These are phyloP conservation scores for Grigorovia yakushimaensis DNA, from an alignment of 805 yeast species.

Conservation along the genomic window DNA sequence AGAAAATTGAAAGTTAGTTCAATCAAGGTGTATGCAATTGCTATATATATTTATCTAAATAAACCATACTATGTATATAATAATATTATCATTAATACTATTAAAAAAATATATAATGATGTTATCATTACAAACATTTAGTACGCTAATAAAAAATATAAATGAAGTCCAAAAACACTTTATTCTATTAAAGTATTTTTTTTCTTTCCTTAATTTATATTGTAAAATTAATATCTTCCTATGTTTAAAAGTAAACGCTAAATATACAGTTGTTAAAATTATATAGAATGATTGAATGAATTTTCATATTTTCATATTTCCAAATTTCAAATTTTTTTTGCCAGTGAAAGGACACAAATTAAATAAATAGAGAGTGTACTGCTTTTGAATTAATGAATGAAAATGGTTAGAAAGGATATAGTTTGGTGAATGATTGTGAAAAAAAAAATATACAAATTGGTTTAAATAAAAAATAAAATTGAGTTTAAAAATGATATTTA, in stretches of 20 bases:
- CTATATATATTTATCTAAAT: too few relatives aligned
- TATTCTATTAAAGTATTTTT: too few relatives aligned
- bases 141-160: too few relatives aligned
- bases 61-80: too few relatives aligned
- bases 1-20: too few relatives aligned
- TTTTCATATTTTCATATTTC: background rate
- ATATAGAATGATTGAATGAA: constrained; percentile 12
- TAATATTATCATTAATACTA: too few relatives aligned
- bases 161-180: too few relatives aligned
- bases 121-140: too few relatives aligned
- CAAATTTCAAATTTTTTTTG: background rate
- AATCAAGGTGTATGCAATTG: too few relatives aligned
- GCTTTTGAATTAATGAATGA: background rate
- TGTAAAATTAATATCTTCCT: constrained; percentile 1
- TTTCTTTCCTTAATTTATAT: background rate
- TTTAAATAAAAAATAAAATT: background rate
- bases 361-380: background rate
- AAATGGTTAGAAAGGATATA: background rate
- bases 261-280: constrained; percentile 18
- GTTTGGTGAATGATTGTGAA: background rate
- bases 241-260: constrained; percentile 11
- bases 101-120: too few relatives aligned
- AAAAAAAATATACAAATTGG: background rate
- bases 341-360: background rate
- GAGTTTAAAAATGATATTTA: too few relatives aligned